phyloP scores from a whole-genome alignment of 176 grass and related monocot species.

The Carex littledalei region DNA sequence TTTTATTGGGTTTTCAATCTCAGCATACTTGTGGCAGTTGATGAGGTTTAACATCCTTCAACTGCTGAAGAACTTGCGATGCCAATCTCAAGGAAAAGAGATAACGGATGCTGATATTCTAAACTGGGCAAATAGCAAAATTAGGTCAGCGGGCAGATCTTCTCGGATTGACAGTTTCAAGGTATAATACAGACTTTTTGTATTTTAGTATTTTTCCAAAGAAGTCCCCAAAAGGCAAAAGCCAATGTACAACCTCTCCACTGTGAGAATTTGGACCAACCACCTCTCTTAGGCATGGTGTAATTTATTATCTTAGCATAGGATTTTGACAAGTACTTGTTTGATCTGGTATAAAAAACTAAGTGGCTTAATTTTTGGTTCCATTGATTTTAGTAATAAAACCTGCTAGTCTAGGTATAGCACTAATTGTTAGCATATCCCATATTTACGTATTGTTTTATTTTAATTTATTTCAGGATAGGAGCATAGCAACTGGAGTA shows the following conservation, averaged over 20 bases:
- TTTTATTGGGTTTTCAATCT: constrained; percentile 32
- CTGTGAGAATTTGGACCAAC: not conserved
- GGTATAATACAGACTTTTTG: constrained; percentile 21
- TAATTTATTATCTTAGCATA: not conserved
- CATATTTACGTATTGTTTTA: constrained; percentile 17
- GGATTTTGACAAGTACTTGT: not conserved
- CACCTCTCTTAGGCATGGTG: not conserved
- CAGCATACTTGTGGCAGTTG: constrained; percentile 97
- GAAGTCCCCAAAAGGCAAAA: not conserved
- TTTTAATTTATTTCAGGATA: constrained; percentile 55
- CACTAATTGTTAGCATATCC: not conserved
- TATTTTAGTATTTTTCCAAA: not conserved
- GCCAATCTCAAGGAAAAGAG: constrained; percentile 83
- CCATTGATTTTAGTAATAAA: not conserved
- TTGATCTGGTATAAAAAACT: not conserved
- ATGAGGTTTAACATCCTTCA: constrained; percentile 99
- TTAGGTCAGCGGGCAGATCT: constrained; percentile 55
- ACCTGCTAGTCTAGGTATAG: not conserved
- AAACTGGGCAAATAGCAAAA: constrained; percentile 84
- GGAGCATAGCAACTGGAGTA: constrained; percentile 71
- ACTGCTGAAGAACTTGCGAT: constrained; percentile 80
- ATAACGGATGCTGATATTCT: constrained; percentile 88
- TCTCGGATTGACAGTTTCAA: constrained; percentile 90
- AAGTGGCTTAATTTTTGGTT: not conserved
- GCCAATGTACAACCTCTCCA: not conserved